phyloP scores from a whole-genome alignment of 2,329 filamentous ascomycete genomes.

The Pseudocercospora musae region DNA sequence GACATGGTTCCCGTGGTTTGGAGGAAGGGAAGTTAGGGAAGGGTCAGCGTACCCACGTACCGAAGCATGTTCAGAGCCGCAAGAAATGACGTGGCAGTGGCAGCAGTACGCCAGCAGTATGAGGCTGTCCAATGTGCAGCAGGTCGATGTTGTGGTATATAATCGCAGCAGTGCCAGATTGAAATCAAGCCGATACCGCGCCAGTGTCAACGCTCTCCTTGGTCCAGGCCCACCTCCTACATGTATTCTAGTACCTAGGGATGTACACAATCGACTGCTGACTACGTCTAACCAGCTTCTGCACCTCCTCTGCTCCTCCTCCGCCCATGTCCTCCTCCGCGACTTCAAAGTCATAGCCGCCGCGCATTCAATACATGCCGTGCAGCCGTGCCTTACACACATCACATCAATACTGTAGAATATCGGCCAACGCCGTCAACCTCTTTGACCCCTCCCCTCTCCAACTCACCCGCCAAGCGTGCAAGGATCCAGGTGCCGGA shows the following conservation, averaged over 20 bases:
- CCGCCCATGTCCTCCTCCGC: too few species aligned
- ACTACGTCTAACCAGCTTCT: too few species aligned
- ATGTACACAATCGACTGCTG: too few species aligned
- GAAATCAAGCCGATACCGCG: not conserved
- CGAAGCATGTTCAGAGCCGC: slow-evolving; percentile 17
- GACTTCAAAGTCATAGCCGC: not conserved
- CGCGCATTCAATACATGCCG: not conserved
- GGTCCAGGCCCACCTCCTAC: not conserved
- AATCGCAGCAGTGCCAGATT: too few species aligned
- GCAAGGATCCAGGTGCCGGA: slow-evolving; percentile 39
- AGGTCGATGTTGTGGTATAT: not conserved
- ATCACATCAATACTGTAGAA: too few species aligned
- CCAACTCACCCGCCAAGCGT: slow-evolving; percentile 31
- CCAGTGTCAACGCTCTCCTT: not conserved
- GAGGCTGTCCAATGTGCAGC: not conserved
- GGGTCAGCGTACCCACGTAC: slow-evolving; percentile 9
- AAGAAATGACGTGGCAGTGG: slow-evolving; percentile 8
- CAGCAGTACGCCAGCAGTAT: too few species aligned
- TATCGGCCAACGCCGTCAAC: too few species aligned
- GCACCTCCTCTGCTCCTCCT: too few species aligned
- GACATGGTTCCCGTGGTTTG: slow-evolving; percentile 2
- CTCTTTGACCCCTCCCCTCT: too few species aligned
- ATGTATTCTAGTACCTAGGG: too few species aligned
- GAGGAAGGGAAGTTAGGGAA: not conserved
- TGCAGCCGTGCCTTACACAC: not conserved